Conservation (phyloP, 345 rosid genomes). For the Euphorbia pulcherrima region DNA sequence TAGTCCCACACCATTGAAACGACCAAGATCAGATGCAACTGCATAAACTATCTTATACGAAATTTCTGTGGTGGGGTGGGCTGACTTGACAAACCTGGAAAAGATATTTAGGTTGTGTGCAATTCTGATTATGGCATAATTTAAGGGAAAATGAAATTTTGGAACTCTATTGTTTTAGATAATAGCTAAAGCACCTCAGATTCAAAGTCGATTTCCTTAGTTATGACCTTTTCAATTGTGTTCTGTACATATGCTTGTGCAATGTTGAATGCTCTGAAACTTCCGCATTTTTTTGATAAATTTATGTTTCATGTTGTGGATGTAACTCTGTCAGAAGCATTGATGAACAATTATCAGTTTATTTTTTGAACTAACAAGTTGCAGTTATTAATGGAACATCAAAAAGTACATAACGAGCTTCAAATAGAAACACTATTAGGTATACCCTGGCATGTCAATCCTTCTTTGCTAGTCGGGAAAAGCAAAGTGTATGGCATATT, state of each 20-base stretch:
- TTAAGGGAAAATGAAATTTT: constrained; percentile 4
- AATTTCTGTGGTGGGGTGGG: background rate
- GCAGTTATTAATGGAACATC: background rate
- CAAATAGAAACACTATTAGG: constrained; percentile 30
- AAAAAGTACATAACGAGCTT: background rate
- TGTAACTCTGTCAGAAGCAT: too few relatives aligned
- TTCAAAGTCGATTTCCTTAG: constrained; percentile 1
- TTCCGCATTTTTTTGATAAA: constrained; percentile 3
- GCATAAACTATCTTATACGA: background rate
- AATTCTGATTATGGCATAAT: background rate
- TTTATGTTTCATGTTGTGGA: background rate
- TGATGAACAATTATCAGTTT: too few relatives aligned
- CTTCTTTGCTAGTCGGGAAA: constrained; percentile 19
- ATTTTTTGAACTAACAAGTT: background rate
- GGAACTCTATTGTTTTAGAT: background rate
- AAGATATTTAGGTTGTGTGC: background rate
- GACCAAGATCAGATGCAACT: constrained; percentile 36
- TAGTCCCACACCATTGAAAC: constrained; percentile 29
- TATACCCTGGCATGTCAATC: constrained; percentile 25
- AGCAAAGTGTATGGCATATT: constrained; percentile 23
- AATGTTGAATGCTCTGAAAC: background rate
- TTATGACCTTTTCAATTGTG: background rate
- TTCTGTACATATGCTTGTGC: constrained; percentile 1
- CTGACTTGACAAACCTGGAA: background rate
- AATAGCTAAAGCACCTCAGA: background rate